Conservation (phyloP, 2,329 filamentous ascomycete species). For the Pseudocercospora ulei region DNA sequence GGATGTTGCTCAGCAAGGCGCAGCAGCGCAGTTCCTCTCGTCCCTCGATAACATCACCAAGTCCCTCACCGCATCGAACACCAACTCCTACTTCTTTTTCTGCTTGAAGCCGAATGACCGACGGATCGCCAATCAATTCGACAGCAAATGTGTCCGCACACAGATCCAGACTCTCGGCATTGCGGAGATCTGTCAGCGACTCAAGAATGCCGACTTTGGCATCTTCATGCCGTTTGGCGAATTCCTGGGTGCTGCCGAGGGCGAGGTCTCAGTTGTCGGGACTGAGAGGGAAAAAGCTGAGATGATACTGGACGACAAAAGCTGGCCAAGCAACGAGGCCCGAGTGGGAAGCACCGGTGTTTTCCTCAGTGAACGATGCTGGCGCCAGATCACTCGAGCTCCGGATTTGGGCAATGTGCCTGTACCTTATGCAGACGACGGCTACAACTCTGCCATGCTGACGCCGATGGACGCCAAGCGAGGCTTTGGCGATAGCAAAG, state of each 20-base stretch:
- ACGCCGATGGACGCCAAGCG: constrained; percentile 46
- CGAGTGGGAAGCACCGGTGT: constrained; percentile 84
- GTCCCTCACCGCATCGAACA: constrained; percentile 67
- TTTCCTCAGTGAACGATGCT: constrained; percentile 90
- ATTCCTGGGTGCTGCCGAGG: constrained; percentile 79
- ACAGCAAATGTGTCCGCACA: constrained; percentile 92
- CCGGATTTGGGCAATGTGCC: constrained; percentile 51
- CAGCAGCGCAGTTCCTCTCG: constrained; percentile 81
- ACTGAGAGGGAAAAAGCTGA: constrained; percentile 88
- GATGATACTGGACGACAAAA: constrained; percentile 79
- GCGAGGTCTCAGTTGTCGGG: constrained; percentile 75
- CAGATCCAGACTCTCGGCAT: constrained; percentile 95
- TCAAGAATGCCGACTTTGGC: constrained; percentile 89
- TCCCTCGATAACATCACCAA: constrained; percentile 85
- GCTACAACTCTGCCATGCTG: constrained; percentile 50
- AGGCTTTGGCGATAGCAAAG: constrained; percentile 51
- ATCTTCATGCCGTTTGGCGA: constrained; percentile 92
- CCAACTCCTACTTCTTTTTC: constrained; percentile 93
- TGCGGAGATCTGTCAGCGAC: constrained; percentile 86
- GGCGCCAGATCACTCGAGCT: constrained; percentile 78
- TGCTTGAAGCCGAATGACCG: constrained; percentile 96
- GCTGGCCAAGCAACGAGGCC: constrained; percentile 87
- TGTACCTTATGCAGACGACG: constrained; percentile 48
- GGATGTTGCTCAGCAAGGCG: constrained; percentile 60
- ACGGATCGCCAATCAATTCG: constrained; percentile 95